A percentile compares a stretch with the other conserved stretches of the same genome.
Evolutionary conservation across 75 land plant genomes (phyloP).

Genomic region (Azolla pinnata): DNA sequence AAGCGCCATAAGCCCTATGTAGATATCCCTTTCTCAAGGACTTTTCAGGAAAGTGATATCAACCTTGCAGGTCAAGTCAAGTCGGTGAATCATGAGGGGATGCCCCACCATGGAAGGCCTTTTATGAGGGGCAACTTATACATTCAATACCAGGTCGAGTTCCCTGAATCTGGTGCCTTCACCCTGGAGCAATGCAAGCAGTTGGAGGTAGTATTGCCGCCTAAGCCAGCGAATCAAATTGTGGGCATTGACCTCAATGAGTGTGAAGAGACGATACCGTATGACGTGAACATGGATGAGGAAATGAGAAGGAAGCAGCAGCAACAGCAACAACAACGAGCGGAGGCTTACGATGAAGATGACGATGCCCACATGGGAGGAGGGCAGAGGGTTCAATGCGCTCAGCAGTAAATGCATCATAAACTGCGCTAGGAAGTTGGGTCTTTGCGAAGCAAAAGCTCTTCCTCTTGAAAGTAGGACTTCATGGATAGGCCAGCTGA

Average conservation of each 20-base stretch:
- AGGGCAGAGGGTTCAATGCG: conserved; percentile 56
- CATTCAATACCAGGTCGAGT: conserved; percentile 63
- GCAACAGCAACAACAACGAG: conserved; percentile 40
- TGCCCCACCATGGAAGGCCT: conserved; percentile 60
- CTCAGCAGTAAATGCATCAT: conserved; percentile 54
- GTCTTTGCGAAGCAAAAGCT: too few species aligned
- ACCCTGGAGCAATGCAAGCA: conserved; percentile 35
- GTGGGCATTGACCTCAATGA: conserved; percentile 55
- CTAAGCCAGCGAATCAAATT: conserved; percentile 19
- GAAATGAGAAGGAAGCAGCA: conserved; percentile 49
- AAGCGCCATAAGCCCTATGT: too few species aligned
- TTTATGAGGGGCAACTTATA: conserved; percentile 66
- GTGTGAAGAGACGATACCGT: conserved; percentile 61
- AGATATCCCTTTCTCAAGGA: too few species aligned
- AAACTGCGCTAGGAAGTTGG: neutral
- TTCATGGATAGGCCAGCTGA: too few species aligned
- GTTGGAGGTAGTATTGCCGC: conserved; percentile 33
- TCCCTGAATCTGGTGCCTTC: conserved; percentile 56
- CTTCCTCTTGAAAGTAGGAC: too few species aligned
- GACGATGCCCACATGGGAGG: conserved; percentile 30
- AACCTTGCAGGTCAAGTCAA: conserved; percentile 53
- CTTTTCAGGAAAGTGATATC: too few species aligned
- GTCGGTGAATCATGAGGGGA: conserved; percentile 74
- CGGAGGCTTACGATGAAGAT: conserved; percentile 61
- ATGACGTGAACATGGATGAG: conserved; percentile 64